A percentile compares a stretch with the other conserved stretches of the same genome.
These are phyloP conservation scores for Saturnispora gosingensis DNA, from an alignment of 805 yeast species.

Conservation along the genomic window DNA sequence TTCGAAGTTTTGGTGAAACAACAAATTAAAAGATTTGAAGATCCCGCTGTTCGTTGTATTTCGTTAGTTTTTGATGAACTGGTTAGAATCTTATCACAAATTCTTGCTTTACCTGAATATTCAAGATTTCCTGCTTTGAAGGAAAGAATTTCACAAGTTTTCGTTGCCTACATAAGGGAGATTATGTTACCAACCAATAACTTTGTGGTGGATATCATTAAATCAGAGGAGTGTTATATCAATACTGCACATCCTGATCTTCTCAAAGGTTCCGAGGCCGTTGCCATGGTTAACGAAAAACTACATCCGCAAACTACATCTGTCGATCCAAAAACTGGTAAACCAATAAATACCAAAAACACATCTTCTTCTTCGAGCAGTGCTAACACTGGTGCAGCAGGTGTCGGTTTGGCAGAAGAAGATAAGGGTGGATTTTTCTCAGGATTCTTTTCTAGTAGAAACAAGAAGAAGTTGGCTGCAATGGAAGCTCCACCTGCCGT, in stretches of 20 bases:
- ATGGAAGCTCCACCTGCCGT: conserved; percentile 98
- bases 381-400: conserved; percentile 3
- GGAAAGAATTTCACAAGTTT: conserved; percentile 73
- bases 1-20: conserved; percentile 93
- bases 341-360: conserved; percentile 34
- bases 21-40: conserved; percentile 89
- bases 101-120: conserved; percentile 71
- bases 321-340: conserved; percentile 85
- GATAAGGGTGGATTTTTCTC: conserved; percentile 80
- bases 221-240: conserved; percentile 84
- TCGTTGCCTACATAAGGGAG: conserved; percentile 70
- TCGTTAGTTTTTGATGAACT: conserved; percentile 88
- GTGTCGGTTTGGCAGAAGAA: conserved; percentile 27
- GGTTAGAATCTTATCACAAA: conserved; percentile 80
- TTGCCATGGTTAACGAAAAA: conserved; percentile 85
- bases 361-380: conserved; percentile 19
- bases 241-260: conserved; percentile 98
- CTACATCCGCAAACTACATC: conserved; percentile 71
- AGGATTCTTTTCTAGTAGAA: conserved; percentile 85
- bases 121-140: conserved; percentile 85
- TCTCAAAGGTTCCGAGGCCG: conserved; percentile 88
- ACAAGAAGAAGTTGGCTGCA: conserved; percentile 85
- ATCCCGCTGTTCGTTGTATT: conserved; percentile 83
- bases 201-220: conserved; percentile 76
- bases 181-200: conserved; percentile 77